These are phyloP conservation scores for Senna siamea DNA, from an alignment of 306 rosid genomes.

Conservation along the genomic window DNA sequence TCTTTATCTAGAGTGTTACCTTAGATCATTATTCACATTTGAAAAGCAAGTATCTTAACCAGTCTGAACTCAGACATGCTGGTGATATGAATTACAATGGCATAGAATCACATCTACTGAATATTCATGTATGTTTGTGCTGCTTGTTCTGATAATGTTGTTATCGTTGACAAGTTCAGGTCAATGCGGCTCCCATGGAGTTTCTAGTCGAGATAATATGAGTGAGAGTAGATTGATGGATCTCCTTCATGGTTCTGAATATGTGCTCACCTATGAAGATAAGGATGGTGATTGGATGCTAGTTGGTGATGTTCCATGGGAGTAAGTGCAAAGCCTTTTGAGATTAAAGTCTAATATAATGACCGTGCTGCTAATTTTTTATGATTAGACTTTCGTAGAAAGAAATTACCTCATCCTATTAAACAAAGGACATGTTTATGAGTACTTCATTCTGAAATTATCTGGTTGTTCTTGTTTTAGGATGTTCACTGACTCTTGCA, in stretches of 20 bases:
- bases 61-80: no score
- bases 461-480: slow-evolving; percentile 50
- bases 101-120: not conserved
- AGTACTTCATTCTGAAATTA: slow-evolving; percentile 9
- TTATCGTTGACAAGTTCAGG: slow-evolving; percentile 49
- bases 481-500: slow-evolving; percentile 89
- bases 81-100: slow-evolving; percentile 16
- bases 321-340: slow-evolving; percentile 60
- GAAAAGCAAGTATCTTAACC: no score
- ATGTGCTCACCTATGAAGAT: slow-evolving; percentile 96
- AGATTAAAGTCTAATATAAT: not conserved
- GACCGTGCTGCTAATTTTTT: not conserved
- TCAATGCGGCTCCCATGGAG: slow-evolving; percentile 81
- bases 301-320: slow-evolving; percentile 99
- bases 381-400: not conserved
- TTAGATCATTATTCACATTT: not conserved
- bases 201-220: slow-evolving; percentile 66
- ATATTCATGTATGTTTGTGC: not conserved
- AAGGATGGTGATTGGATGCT: slow-evolving; percentile 99
- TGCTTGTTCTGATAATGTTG: slow-evolving; percentile 27
- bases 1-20: not conserved
- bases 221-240: slow-evolving; percentile 84
- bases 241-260: slow-evolving; percentile 88
- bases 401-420: slow-evolving; percentile 8
- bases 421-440: not conserved